Evolutionary conservation across 1,284 basidiomycete species (phyloP).

Genomic region (Agroathelia rolfsii): DNA sequence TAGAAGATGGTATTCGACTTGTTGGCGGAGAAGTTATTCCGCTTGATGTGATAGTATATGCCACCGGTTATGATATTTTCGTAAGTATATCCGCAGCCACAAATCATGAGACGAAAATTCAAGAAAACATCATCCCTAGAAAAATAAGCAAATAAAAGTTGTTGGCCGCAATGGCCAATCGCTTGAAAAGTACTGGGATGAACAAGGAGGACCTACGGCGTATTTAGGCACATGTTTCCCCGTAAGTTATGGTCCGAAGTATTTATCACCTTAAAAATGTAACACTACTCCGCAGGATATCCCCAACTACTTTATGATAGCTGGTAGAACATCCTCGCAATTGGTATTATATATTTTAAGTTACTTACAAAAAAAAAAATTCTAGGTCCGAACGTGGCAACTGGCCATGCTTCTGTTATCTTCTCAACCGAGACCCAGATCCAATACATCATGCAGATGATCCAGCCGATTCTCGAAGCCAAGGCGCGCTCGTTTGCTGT

Average conservation of each 20-base stretch:
- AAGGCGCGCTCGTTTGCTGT: constrained; percentile 12
- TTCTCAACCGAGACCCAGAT: constrained; percentile 16
- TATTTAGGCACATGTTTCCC: constrained; percentile 17
- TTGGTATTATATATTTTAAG: constrained; percentile 1
- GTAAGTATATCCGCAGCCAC: too few species aligned
- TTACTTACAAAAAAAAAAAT: constrained; percentile 3
- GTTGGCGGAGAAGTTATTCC: constrained; percentile 15
- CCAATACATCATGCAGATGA: constrained; percentile 13
- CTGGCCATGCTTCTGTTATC: constrained; percentile 15
- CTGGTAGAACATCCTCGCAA: constrained; percentile 11
- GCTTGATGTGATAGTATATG: constrained; percentile 12
- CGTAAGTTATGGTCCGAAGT: too few species aligned
- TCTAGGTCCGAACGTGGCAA: constrained; percentile 14
- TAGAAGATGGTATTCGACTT: constrained; percentile 19
- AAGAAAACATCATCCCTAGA: too few species aligned
- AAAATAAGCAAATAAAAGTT: constrained; percentile 22
- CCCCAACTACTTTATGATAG: constrained; percentile 16
- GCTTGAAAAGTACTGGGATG: constrained; percentile 13
- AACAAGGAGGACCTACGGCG: constrained; percentile 16
- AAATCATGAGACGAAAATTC: too few species aligned
- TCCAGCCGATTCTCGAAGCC: constrained; percentile 11
- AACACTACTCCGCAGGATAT: too few species aligned
- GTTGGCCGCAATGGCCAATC: constrained; percentile 12
- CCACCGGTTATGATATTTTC: constrained; percentile 18
- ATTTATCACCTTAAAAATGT: too few species aligned